phyloP scores from a whole-genome alignment of 805 yeast species.

The Groenewaldozyma tartarivorans region DNA sequence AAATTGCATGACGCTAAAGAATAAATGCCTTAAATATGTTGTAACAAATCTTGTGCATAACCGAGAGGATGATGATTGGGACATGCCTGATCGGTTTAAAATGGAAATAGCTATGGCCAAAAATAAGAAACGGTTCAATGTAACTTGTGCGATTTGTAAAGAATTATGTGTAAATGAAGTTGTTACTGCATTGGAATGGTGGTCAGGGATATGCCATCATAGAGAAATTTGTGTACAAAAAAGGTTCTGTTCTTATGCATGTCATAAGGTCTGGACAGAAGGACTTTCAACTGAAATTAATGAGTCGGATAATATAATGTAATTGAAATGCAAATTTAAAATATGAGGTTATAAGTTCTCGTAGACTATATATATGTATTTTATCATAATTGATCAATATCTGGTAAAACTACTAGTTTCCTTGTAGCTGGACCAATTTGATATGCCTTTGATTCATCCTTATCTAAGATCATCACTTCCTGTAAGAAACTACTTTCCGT shows the following conservation, averaged over 20 bases:
- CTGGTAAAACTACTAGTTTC: conserved; percentile 53
- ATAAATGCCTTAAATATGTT: conserved; percentile 7
- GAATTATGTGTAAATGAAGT: conserved; percentile 18
- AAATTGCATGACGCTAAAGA: conserved; percentile 3
- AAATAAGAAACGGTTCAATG: conserved; percentile 9
- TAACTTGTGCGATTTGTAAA: conserved; percentile 25
- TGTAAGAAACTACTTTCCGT: conserved; percentile 62
- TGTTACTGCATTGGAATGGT: conserved; percentile 26
- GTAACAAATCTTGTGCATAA: conserved; percentile 4
- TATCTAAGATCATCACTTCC: conserved; percentile 53
- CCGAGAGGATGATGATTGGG: conserved; percentile 18
- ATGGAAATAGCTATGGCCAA: conserved; percentile 17
- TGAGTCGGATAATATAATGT: too few relatives aligned
- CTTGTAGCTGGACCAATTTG: conserved; percentile 47
- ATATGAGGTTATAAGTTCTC: not conserved
- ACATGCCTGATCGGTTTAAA: conserved; percentile 8
- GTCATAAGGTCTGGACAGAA: conserved; percentile 12
- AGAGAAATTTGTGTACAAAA: conserved; percentile 4
- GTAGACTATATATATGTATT: not conserved
- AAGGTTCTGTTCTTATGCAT: conserved; percentile 9
- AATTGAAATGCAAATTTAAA: not conserved
- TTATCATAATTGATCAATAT: conserved; percentile 19
- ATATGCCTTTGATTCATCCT: conserved; percentile 34
- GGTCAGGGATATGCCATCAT: conserved; percentile 18
- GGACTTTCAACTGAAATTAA: too few relatives aligned